Base-by-base conservation (phyloP, 345 rosid species). In the Crucihimalaya himalaica region DNA sequence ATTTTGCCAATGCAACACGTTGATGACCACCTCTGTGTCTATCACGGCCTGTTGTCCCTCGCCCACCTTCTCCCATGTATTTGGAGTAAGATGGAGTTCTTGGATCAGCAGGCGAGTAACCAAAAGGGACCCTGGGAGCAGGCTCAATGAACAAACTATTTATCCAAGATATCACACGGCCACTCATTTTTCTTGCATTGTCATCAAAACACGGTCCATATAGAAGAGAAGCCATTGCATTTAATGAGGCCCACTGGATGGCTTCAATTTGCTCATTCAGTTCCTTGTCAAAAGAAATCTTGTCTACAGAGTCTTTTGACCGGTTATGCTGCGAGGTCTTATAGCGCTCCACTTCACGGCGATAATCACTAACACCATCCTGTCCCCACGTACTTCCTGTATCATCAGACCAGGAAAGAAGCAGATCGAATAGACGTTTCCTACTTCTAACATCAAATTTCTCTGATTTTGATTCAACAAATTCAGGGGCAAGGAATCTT, bases 131-230 rank as follows among this genome's bases (percentile, higher is more conserved):
- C 86, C 92, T 88, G n/a, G 96, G 87, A 56, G 92, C 88, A 79
- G 98, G 97, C 74, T 95, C 98, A 71, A 87, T 87, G 83, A 95
- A 95, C 78, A 95, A 86, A 83, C 97, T 86, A 75, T 95, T 95
- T 79, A 95, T 92, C 99, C 99, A 95, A 76, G 86, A 84, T 77
- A 95, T 89, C 73, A 95, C 90, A 70, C 98, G 84, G 63, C 99
- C 99, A 76, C 94, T 86, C 99, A 92, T 95, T 85, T 92, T 95
- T 81, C 98, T 89, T 20, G 98, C 97, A 84, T 89, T 92, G 82
- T 95, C 99, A 79, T 95, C 98, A 85, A 95, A 95, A 78, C 99
- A 95, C 37, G 94, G 91, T 43, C 99, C 99, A 79, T 95, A 89
- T 56, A 95, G 82, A 69, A 95, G 92, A 37, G 98, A 95, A 74